These are phyloP conservation scores for Verticillium zaregamsianum DNA, from an alignment of 2,329 filamentous ascomycete species.

Conservation along the genomic window DNA sequence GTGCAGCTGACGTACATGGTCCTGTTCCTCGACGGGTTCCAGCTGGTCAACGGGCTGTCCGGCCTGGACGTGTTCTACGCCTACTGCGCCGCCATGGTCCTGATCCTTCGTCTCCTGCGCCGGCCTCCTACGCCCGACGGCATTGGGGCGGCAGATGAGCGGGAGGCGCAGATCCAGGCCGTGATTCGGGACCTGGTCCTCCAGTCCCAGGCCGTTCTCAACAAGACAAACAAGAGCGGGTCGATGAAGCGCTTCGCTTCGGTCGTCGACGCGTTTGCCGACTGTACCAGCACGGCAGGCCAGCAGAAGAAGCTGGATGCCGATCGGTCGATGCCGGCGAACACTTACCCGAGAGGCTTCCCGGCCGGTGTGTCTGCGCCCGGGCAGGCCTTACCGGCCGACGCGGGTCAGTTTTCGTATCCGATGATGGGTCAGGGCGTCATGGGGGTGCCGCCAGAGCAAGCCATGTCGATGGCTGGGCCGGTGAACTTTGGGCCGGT, in stretches of 20 bases:
- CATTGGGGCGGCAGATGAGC: slow-evolving; percentile 11
- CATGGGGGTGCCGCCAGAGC: background rate
- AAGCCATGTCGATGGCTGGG: background rate
- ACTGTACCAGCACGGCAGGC: slow-evolving; percentile 10
- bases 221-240: slow-evolving; percentile 19
- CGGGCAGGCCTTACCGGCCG: background rate
- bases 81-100: slow-evolving; percentile 27
- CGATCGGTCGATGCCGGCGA: background rate
- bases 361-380: background rate
- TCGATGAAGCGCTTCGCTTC: slow-evolving; percentile 23
- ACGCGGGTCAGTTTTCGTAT: background rate
- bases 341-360: background rate
- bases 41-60: slow-evolving; percentile 26
- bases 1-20: slow-evolving; percentile 24
- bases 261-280: slow-evolving; percentile 21
- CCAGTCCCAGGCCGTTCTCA: slow-evolving; percentile 14
- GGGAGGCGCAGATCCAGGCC: slow-evolving; percentile 12
- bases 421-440: background rate
- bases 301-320: background rate
- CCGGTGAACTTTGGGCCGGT: background rate
- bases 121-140: background rate
- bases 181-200: slow-evolving; percentile 11
- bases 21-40: slow-evolving; percentile 25
- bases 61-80: slow-evolving; percentile 30
- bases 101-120: slow-evolving; percentile 18